A percentile compares a stretch with the other conserved stretches of the same genome.
phyloP scores from a whole-genome alignment of 2,329 filamentous ascomycete genomes.

The Diplocarpon mali region DNA sequence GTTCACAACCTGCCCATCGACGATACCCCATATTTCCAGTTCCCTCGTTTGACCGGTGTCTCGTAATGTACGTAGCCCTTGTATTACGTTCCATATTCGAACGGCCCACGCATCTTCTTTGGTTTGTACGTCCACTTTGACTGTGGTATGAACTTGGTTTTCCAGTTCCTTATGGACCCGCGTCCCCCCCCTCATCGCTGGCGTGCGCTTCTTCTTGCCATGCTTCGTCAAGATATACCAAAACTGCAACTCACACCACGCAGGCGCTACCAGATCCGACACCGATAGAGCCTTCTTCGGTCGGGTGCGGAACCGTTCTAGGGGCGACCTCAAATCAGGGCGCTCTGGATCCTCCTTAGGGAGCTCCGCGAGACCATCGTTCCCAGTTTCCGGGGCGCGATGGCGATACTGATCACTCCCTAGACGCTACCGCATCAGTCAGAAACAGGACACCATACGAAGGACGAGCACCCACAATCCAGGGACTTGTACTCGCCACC shows the following conservation, averaged over 20 bases:
- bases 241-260: slow-evolving; percentile 95
- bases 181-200: slow-evolving; percentile 75
- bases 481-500: slow-evolving; percentile 35
- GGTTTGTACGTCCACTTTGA: slow-evolving; percentile 59
- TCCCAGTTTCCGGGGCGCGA: slow-evolving; percentile 3
- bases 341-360: not conserved
- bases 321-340: slow-evolving; percentile 45
- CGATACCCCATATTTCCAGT: slow-evolving; percentile 72
- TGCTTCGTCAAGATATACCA: slow-evolving; percentile 73
- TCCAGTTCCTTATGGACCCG: slow-evolving; percentile 75
- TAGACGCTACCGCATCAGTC: slow-evolving; percentile 54
- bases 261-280: slow-evolving; percentile 75
- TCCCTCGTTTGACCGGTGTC: slow-evolving; percentile 64
- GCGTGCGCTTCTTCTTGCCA: slow-evolving; percentile 64
- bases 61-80: slow-evolving; percentile 65
- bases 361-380: slow-evolving; percentile 1
- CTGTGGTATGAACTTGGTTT: slow-evolving; percentile 69
- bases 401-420: slow-evolving; percentile 33
- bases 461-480: slow-evolving; percentile 35
- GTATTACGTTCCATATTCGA: slow-evolving; percentile 81
- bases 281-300: slow-evolving; percentile 76
- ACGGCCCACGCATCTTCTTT: slow-evolving; percentile 78
- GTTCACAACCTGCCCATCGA: slow-evolving; percentile 75
- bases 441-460: slow-evolving; percentile 31
- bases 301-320: slow-evolving; percentile 67